Evolutionary conservation across 1,139 yeast genomes (phyloP), one percentile per base, ranked within the genome.

Genomic region (Pichia inconspicua): DNA sequence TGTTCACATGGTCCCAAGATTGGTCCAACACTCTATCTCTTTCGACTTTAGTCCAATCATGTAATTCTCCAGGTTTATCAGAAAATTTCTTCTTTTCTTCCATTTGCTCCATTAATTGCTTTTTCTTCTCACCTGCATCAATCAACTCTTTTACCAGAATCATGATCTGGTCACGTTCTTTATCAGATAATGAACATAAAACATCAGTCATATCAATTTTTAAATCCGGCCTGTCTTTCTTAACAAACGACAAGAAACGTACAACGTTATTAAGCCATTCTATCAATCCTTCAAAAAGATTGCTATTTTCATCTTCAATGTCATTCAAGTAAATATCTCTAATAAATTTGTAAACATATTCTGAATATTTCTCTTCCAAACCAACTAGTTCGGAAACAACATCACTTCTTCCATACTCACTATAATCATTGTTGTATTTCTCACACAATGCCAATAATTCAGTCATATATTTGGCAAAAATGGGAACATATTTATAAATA

Each of bases 261-360:
- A 84, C 71, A 53, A 86, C 75, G 40, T 66, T 66, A 53, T 77
- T 77, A 37, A 75, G 66, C 96, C 97, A 90, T 15, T 67, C 66
- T 45, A 87, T 75, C 46, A 90, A 68, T 12, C 80, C 81, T 49
- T 80, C 77, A 64, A 90, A 90, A 4, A 90, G 67, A 17, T 75
- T 69, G 19, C 85, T 85, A 9, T 58, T 53, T 22, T 49, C 57
- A 17, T 48, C 50, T 19, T 49, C 40, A 42, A 81, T 75, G 60
- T 90, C 97, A 54, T 84, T 79, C 25, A 73, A 59, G 63, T 89
- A 89, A 27, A 89, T 76, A 48, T 83, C 81, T 59, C 87, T 90
- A 50, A 90, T 71, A 58, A 90, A 90, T 49, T 70, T 71, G 73
- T 85, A 88, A 47, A 86, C 73, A 14, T 82, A 72, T 47, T 77